These are phyloP conservation scores for Magnaporthales sp. DNA, from an alignment of 2,329 filamentous ascomycete species.

Conservation along the genomic window DNA sequence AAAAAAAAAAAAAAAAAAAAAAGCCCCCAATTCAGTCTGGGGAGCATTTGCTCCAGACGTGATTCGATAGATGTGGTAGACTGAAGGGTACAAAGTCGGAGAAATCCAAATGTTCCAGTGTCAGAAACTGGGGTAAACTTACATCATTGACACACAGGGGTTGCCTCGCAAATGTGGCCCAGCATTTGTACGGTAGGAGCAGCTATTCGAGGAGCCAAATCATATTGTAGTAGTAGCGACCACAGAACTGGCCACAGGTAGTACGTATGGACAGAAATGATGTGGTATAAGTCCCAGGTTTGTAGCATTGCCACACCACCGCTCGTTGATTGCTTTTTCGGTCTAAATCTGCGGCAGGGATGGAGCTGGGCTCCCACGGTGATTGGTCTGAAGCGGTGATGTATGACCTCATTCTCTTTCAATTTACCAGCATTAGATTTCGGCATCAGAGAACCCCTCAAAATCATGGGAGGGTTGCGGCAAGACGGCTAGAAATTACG, in stretches of 20 bases:
- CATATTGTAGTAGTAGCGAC: background rate
- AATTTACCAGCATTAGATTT: background rate
- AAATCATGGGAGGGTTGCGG: background rate
- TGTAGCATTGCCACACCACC: background rate
- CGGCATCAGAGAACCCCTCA: background rate
- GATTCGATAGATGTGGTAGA: background rate
- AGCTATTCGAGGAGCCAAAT: background rate
- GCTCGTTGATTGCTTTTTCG: background rate
- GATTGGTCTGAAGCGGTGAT: background rate
- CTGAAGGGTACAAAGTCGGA: background rate
- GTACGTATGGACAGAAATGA: background rate
- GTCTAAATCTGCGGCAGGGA: background rate
- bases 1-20: too few species aligned
- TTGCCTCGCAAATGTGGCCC: background rate
- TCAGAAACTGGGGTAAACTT: background rate
- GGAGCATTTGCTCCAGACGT: background rate
- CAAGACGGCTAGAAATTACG: background rate
- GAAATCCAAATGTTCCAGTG: background rate
- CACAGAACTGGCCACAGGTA: background rate
- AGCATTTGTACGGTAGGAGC: background rate
- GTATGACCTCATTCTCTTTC: background rate
- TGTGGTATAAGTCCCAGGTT: background rate
- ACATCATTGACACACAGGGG: slow-evolving; percentile 1
- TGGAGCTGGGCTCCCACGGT: background rate
- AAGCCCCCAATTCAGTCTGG: background rate